Percentiles rank a stretch among this genome's conserved stretches.
phyloP scores from a whole-genome alignment of 2,329 filamentous ascomycete species.

The Orbilia blumenaviensis region DNA sequence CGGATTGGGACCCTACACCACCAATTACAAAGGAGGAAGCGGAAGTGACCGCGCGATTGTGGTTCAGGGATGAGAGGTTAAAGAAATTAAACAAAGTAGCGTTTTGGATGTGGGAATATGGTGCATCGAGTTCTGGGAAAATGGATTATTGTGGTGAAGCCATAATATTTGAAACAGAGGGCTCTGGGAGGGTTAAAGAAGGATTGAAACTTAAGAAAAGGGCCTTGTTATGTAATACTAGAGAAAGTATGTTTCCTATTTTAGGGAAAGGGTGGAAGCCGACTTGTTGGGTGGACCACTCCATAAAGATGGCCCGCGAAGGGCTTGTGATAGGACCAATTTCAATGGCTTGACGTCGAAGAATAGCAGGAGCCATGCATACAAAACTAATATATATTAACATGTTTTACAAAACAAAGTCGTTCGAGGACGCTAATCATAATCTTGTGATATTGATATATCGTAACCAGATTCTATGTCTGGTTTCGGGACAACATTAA shows the following conservation, averaged over 20 bases:
- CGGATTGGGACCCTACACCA: not conserved
- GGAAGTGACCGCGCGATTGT: not conserved
- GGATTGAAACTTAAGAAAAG: not conserved
- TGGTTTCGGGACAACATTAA: too few species aligned
- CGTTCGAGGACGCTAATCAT: too few species aligned
- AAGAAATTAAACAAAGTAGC: not conserved
- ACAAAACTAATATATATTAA: too few species aligned
- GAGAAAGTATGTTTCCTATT: not conserved
- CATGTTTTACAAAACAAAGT: too few species aligned
- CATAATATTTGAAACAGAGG: not conserved
- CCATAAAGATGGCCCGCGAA: not conserved
- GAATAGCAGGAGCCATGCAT: too few species aligned
- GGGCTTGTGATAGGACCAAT: not conserved
- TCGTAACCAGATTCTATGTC: too few species aligned
- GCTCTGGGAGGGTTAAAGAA: not conserved
- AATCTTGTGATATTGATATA: too few species aligned
- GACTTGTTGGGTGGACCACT: not conserved
- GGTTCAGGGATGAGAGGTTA: not conserved
- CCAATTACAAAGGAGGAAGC: not conserved
- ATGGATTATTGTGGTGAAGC: not conserved
- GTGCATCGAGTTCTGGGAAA: too few species aligned
- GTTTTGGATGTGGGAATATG: not conserved
- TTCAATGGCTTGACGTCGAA: too few species aligned
- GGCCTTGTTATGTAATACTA: not conserved
- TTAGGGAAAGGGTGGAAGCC: not conserved